Evolutionary conservation across 2,329 filamentous ascomycete genomes (phyloP), one percentile per base, ranked within the genome.

Genomic region (Trichoderma cornu-damae): DNA sequence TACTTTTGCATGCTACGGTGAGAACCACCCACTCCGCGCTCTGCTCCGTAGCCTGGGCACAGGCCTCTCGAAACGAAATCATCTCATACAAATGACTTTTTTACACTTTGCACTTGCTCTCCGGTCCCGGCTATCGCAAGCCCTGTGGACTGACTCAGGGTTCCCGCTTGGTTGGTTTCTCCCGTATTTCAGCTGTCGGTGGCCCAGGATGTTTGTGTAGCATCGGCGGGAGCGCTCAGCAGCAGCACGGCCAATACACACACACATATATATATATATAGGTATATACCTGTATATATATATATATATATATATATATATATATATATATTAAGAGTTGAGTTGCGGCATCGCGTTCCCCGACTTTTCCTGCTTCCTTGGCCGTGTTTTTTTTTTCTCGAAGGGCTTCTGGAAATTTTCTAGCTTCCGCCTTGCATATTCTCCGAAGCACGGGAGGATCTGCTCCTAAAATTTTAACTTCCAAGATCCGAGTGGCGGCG

Each of bases 351-450:
- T 34, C 50, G 14, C 18, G n/a, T 14, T 42, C 38, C 40, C 37
- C 20, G 16, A n/a, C n/a, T 9, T 30, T 44, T 12, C 30, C 22
- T 35, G 28, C 16, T 18, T 24, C 30, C 14, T 26, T 20, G 42
- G 40, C 32, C 32, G 40, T 34, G 30, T 8, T 35, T 26, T 7
- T 16, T 30, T 8, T 35, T 26, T 7, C n/a, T 30, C 14, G 9
- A 44, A 26, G 20, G n/a, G 28, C 50, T 53, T 53, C 50, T 53
- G 40, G 50, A 44, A 53, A 9, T 53, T 9, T 53, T 53, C 50
- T 53, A 53, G 50, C 50, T 30, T 35, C 32, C 50, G 22, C 38
- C 49, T 20, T 53, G 22, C 50, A 35, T 53, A 44, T 16, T 43
- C 44, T n/a, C 50, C 50, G 38, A 34, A 22, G 18, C n/a, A 14